A percentile compares a stretch with the other conserved stretches of the same genome.
Conservation (phyloP, 768 basidiomycete genomes). For the Pulveroboletus sp. region DNA sequence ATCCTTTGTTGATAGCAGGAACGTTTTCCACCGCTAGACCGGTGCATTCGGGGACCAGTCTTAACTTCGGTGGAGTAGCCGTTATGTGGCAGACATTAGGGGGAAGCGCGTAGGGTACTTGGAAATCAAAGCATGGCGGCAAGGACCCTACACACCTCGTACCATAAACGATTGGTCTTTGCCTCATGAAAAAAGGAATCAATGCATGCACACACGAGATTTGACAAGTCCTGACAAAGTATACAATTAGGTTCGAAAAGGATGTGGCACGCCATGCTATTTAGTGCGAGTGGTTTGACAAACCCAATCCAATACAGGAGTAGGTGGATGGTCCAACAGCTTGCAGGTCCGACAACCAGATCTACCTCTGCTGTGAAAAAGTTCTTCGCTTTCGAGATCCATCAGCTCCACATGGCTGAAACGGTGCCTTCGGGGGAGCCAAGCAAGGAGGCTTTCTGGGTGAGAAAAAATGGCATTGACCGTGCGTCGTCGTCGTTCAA, state of each 20-base stretch:
- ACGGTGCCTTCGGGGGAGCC: conserved; percentile 6
- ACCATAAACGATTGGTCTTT: too few species aligned
- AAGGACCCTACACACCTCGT: too few species aligned
- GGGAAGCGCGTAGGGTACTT: too few species aligned
- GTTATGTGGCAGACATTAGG: too few species aligned
- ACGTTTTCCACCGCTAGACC: too few species aligned
- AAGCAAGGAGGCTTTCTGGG: conserved; percentile 17
- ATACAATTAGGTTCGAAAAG: not conserved
- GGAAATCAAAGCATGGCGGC: too few species aligned
- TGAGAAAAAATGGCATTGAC: conserved; percentile 33
- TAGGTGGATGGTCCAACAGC: not conserved
- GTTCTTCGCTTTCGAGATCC: not conserved
- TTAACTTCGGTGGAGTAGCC: too few species aligned
- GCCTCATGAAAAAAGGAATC: too few species aligned
- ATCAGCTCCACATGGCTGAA: conserved; percentile 19
- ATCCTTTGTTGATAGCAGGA: too few species aligned
- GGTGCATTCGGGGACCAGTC: too few species aligned
- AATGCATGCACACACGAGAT: too few species aligned
- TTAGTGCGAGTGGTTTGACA: not conserved
- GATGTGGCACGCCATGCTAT: not conserved
- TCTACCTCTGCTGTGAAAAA: not conserved
- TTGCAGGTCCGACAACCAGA: conserved; percentile 6
- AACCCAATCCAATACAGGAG: not conserved
- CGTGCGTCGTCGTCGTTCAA: conserved; percentile 31
- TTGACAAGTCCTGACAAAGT: not conserved